A percentile compares a stretch with the other conserved stretches of the same genome.
Evolutionary conservation across 2,329 filamentous ascomycete genomes (phyloP).

Genomic region (Metarhizium robertsii): DNA sequence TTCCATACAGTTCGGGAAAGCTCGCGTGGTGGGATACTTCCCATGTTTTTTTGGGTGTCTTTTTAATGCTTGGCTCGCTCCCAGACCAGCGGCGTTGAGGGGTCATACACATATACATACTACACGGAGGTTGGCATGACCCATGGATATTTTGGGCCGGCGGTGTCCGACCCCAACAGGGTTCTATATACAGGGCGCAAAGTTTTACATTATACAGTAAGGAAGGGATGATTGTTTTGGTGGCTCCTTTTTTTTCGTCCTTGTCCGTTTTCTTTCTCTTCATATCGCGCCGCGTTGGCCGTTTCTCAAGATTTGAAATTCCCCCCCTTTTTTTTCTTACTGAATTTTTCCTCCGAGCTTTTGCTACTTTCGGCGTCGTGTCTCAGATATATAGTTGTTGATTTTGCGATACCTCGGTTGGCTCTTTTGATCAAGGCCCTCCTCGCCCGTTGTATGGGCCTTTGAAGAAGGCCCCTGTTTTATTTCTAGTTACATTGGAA

Average conservation of each 20-base stretch:
- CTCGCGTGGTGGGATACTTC: conserved; percentile 1
- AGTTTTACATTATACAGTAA: conserved; percentile 5
- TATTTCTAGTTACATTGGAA: background rate
- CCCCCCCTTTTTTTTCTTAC: background rate
- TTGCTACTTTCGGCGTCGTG: background rate
- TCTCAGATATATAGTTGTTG: conserved; percentile 2
- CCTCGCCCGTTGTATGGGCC: conserved; percentile 1
- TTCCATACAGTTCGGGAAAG: background rate
- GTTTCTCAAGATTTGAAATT: background rate
- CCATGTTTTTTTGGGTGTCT: background rate
- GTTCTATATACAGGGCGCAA: conserved; percentile 3
- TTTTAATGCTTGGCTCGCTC: background rate
- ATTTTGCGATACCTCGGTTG: conserved; percentile 11
- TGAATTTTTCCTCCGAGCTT: background rate
- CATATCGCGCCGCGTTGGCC: background rate
- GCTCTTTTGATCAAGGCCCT: conserved; percentile 6
- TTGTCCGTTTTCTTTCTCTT: background rate
- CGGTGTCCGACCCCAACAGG: conserved; percentile 1
- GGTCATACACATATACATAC: conserved; percentile 3
- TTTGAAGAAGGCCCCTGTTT: background rate
- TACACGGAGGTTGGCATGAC: background rate
- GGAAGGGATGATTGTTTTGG: conserved; percentile 3
- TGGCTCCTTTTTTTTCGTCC: background rate
- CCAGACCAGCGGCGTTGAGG: conserved; percentile 5
- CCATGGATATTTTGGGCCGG: background rate